Base-by-base conservation (phyloP, 306 rosid genomes). In the Abrus pulchellus region DNA sequence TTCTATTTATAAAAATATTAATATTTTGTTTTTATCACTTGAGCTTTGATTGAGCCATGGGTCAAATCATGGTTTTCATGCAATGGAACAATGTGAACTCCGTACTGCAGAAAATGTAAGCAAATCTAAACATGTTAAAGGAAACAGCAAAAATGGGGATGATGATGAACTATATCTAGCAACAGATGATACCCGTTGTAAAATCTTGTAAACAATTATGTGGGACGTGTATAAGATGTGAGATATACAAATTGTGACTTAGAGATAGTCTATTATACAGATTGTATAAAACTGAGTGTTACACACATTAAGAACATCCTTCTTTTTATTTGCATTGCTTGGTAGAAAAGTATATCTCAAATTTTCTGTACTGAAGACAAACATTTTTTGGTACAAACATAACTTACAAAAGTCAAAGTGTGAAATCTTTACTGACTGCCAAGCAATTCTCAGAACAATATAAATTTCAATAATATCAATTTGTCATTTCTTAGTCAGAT, bases 21-120 rank as follows among this genome's bases (percentile, higher is more conserved):
- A 36, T 72, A 12, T 72, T 48, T 56, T 48, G 11, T 9, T 55
- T 57, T 57, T 28, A 56, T 13, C 27, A 9, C 41, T 57, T 7
- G 12, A 41, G 41, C 54, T 28, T 74, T 28, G 13, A 57, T 74
- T 28, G 13, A 57, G 47, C 32, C 61, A 47, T 29, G 56, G 72
- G 38, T 4, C 40, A 36, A 4, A 1, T 14, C 55, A 45, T 48
- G 0, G 8, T 27, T 20, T 20, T 63, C 60, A 36, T 11, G 9
- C 74, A 27, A n/a, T 11, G 52, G 40, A 64, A 48, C 40, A 49
- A 6, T 76, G 40, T 20, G 3, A 76, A 6, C 63, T 33, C 56
- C 71, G 11, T 47, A 36, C 63, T 30, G 55, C 40, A 48, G 60
- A 45, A 33, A 36, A 49, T 63, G 41, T 54, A 47, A 63, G 52